Evolutionary conservation across 1,284 basidiomycete genomes (phyloP).

Genomic region (Malassezia yamatoensis): DNA sequence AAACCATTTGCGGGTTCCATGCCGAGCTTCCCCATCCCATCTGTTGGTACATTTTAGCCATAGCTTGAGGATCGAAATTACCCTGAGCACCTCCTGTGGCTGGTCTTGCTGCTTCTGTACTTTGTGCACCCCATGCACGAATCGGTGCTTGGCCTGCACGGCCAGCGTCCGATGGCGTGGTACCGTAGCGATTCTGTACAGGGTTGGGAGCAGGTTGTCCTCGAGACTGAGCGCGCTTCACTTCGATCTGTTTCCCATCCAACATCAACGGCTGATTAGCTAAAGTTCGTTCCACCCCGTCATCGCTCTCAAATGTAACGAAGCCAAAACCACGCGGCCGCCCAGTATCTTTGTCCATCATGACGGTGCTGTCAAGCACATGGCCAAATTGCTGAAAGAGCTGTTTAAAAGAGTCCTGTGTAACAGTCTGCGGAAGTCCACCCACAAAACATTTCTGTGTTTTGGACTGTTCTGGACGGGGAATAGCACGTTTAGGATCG

Average conservation of each 20-base stretch:
- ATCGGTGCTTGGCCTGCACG: conserved; percentile 16
- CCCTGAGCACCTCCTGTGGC: conserved; percentile 17
- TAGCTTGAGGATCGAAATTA: conserved; percentile 51
- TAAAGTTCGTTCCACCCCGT: conserved; percentile 61
- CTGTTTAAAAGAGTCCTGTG: conserved; percentile 79
- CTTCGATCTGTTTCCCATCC: conserved; percentile 66
- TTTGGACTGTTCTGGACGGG: conserved; percentile 53
- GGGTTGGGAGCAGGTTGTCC: conserved; percentile 24
- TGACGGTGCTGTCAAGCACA: conserved; percentile 92
- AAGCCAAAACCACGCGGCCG: conserved; percentile 96
- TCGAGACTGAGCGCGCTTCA: conserved; percentile 55
- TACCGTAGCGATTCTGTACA: conserved; percentile 11
- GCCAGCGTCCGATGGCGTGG: conserved; percentile 7
- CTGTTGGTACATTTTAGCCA: conserved; percentile 54
- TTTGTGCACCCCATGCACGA: conserved; percentile 13
- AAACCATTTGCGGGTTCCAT: conserved; percentile 45
- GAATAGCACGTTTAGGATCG: conserved; percentile 96
- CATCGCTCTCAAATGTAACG: conserved; percentile 78
- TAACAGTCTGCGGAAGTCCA: conserved; percentile 79
- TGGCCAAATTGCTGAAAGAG: conserved; percentile 81
- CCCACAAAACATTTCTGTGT: conserved; percentile 71
- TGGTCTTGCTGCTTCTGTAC: background rate
- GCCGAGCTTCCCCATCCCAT: conserved; percentile 49
- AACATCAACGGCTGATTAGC: conserved; percentile 41
- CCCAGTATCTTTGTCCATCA: conserved; percentile 93